Base-by-base conservation (phyloP, 1,284 basidiomycete genomes). In the Leccinum solheimii region DNA sequence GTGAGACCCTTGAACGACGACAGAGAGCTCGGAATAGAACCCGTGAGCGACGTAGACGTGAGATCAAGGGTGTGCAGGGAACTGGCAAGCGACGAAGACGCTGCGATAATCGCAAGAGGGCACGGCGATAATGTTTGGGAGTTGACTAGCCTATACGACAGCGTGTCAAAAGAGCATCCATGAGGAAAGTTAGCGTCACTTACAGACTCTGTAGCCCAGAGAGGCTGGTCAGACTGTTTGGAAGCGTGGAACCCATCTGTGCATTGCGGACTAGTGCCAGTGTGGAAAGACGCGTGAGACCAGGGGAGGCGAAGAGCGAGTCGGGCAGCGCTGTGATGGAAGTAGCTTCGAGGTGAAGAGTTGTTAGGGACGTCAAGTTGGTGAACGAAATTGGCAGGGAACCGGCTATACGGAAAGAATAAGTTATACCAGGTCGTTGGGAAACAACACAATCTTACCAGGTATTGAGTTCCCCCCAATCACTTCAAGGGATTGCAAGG, bases 271-370 rank as follows among this genome's bases (percentile, higher is more conserved):
- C 73, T 21, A 84, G 70, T 7, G 75, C 75, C 30, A 84, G 65
- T 26, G 79, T 75, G 3, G 76, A 75, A n/a, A 84, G 63, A 14
- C 69, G 73, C 32, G 71, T 73, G 32, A 78, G 64, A 1, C 69
- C 70, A 34, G 69, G 69, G 2, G 75, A 73, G 11, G 72, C 63
- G 62, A 79, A 78, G 34, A 80, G 32, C 43, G 69, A 68, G 58
- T 78, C 69, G 3, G 78, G 77, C n/a, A 81, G 62, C 13, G 76
- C 65, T 16, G 71, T 72, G 45, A 85, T 74, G 1, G 75, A 76
- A 2, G 83, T 85, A 1, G 79, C 77, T 69, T 83, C 77, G 5
- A 83, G 69, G 61, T 81, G 75, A n/a, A 83, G 70, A 14, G 69
- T 75, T 32, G 72, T 68, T 16, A 85, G 72, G 9, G 70, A 67